Evolutionary conservation across 2,329 filamentous ascomycete genomes (phyloP).

Genomic region (Xylaria sp.): DNA sequence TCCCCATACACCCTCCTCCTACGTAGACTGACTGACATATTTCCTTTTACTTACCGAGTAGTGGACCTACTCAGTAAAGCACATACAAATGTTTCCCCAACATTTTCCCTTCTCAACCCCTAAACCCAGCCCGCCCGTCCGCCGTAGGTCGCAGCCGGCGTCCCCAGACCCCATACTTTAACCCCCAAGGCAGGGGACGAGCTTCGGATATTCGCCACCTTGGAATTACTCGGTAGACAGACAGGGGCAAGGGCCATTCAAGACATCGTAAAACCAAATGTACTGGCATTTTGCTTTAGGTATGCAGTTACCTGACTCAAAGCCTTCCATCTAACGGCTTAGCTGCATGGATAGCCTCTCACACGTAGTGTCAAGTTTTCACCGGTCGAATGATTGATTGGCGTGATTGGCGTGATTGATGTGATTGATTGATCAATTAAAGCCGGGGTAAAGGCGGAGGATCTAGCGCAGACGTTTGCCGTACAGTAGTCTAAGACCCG

Average conservation of each 20-base stretch:
- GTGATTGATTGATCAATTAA: not conserved
- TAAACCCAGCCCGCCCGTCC: not conserved
- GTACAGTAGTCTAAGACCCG: too few species aligned
- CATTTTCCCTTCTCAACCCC: constrained; percentile 3
- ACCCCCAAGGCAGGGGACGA: not conserved
- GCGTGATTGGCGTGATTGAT: too few species aligned
- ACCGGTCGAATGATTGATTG: constrained; percentile 1
- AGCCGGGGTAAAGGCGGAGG: not conserved
- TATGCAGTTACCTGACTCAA: too few species aligned
- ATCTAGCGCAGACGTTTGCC: not conserved
- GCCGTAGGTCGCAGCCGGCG: constrained; percentile 7
- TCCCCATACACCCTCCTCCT: not conserved
- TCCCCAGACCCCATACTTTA: too few species aligned
- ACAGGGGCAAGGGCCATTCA: not conserved
- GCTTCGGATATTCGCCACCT: constrained; percentile 3
- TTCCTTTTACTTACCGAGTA: too few species aligned
- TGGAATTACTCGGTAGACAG: not conserved
- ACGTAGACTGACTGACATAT: too few species aligned
- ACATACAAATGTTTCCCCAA: constrained; percentile 12
- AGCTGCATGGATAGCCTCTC: too few species aligned
- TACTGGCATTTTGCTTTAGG: too few species aligned
- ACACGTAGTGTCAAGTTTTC: too few species aligned
- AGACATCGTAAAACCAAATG: not conserved
- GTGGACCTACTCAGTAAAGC: too few species aligned
- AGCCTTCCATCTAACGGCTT: too few species aligned